A percentile compares a stretch with the other conserved stretches of the same genome.
Conservation (phyloP, 345 rosid species). For the Populus davidiana region DNA sequence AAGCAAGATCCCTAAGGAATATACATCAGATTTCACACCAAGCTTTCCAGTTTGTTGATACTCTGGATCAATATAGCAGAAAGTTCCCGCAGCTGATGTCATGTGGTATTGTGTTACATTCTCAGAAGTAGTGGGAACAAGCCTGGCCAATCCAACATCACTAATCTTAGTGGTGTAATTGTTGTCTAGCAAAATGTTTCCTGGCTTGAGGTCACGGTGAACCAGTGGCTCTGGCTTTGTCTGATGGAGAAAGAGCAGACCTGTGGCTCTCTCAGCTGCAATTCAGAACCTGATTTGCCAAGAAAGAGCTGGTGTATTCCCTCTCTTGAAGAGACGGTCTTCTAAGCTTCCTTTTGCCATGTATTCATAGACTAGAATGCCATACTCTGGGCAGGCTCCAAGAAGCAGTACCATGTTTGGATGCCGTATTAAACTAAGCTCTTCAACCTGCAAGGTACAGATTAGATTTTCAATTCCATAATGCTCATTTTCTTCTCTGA, state of each 20-base stretch:
- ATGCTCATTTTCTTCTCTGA: too few species aligned
- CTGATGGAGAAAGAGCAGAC: constrained; percentile 90
- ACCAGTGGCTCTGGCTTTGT: constrained; percentile 91
- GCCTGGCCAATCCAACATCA: constrained; percentile 83
- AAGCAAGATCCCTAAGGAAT: constrained; percentile 79
- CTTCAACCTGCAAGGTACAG: too few species aligned
- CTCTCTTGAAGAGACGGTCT: constrained; percentile 54
- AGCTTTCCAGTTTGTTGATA: constrained; percentile 94
- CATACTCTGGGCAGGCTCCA: constrained; percentile 95
- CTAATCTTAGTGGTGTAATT: constrained; percentile 79
- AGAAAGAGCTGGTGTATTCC: constrained; percentile 57
- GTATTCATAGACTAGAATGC: constrained; percentile 80
- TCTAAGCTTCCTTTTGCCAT: constrained; percentile 93
- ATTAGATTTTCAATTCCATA: too few species aligned
- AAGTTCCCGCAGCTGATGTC: constrained; percentile 84
- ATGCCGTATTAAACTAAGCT: too few species aligned
- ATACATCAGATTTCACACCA: constrained; percentile 84
- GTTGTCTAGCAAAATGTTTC: constrained; percentile 58
- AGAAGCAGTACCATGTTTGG: constrained; percentile 93
- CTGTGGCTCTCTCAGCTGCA: constrained; percentile 79
- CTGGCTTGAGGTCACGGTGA: constrained; percentile 94
- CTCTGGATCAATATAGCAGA: constrained; percentile 93
- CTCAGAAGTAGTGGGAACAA: constrained; percentile 78
- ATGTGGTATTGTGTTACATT: constrained; percentile 64
- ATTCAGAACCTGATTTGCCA: constrained; percentile 87